These are phyloP conservation scores for Stemphylium vesicarium DNA, from an alignment of 2,329 filamentous ascomycete genomes.

Conservation along the genomic window DNA sequence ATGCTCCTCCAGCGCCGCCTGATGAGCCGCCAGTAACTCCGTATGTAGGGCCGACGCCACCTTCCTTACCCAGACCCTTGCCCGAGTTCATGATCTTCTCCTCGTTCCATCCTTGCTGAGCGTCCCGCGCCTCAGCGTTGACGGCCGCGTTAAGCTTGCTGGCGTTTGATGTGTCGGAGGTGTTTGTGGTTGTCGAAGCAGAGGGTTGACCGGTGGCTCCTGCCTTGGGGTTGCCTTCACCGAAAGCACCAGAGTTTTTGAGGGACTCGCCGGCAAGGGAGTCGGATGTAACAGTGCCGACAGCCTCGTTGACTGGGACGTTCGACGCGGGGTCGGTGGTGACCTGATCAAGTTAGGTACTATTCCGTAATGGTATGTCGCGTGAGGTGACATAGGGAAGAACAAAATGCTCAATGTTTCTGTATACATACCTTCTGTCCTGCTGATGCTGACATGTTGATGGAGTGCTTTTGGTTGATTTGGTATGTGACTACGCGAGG, in stretches of 20 bases:
- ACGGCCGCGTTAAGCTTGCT: conserved; percentile 57
- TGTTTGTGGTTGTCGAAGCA: conserved; percentile 62
- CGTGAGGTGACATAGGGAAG: background rate
- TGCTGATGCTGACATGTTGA: conserved; percentile 19
- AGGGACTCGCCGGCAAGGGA: conserved; percentile 80
- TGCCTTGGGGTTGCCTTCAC: conserved; percentile 63
- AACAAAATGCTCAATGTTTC: background rate
- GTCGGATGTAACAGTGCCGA: conserved; percentile 69
- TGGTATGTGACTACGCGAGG: background rate
- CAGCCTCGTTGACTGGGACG: conserved; percentile 63
- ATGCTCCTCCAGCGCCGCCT: conserved; percentile 35
- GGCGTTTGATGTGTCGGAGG: conserved; percentile 61
- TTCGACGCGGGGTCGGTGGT: conserved; percentile 57
- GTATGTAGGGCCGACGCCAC: conserved; percentile 47
- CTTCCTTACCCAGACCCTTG: conserved; percentile 45
- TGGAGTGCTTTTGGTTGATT: background rate
- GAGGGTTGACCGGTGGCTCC: conserved; percentile 59
- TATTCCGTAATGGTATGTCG: background rate
- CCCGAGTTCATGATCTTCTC: conserved; percentile 51
- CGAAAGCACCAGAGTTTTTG: conserved; percentile 64
- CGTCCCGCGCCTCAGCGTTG: conserved; percentile 55
- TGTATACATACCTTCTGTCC: conserved; percentile 27
- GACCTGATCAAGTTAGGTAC: conserved; percentile 37
- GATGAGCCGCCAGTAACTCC: conserved; percentile 37
- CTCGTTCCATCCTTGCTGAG: conserved; percentile 49